Percentiles rank a stretch among this genome's conserved stretches.
These are phyloP conservation scores for Ascochyta viciae-villosae DNA, from an alignment of 2,329 filamentous ascomycete genomes.

Conservation along the genomic window DNA sequence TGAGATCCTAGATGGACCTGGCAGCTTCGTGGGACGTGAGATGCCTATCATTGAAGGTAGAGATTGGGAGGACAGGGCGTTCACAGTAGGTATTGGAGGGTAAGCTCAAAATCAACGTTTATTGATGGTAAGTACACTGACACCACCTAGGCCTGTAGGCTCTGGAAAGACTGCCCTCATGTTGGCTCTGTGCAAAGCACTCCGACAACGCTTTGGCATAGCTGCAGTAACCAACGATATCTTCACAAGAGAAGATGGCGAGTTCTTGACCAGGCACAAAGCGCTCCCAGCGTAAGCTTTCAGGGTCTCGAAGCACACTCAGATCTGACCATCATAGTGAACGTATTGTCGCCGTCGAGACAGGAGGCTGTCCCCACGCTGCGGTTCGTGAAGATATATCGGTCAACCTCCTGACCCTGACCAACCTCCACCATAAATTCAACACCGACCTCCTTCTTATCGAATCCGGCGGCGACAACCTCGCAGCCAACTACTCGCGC, in stretches of 20 bases:
- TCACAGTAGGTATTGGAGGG: constrained; percentile 98
- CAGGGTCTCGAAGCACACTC: neutral
- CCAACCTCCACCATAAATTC: constrained; percentile 84
- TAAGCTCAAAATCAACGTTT: constrained; percentile 50
- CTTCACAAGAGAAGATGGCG: constrained; percentile 96
- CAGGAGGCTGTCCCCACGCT: constrained; percentile 94
- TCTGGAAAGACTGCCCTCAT: constrained; percentile 98
- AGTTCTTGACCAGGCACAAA: constrained; percentile 88
- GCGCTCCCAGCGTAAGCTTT: constrained; percentile 71
- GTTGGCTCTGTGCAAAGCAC: constrained; percentile 86
- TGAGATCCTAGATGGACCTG: constrained; percentile 92
- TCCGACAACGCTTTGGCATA: constrained; percentile 82
- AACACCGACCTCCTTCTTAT: constrained; percentile 86
- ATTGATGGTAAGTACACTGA: constrained; percentile 4
- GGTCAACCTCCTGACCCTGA: constrained; percentile 89
- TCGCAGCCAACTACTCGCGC: constrained; percentile 94
- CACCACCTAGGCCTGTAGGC: constrained; percentile 76
- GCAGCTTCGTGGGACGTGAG: constrained; percentile 86
- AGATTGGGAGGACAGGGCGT: constrained; percentile 86
- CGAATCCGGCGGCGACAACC: constrained; percentile 93
- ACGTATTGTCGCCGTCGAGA: constrained; percentile 95
- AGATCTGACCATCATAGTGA: constrained; percentile 37
- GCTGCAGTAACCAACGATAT: constrained; percentile 99
- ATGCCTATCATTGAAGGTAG: constrained; percentile 92
- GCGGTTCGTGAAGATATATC: constrained; percentile 97